Base-by-base conservation (phyloP, 2,329 filamentous ascomycete species). In the Sclerotinia subarctica region DNA sequence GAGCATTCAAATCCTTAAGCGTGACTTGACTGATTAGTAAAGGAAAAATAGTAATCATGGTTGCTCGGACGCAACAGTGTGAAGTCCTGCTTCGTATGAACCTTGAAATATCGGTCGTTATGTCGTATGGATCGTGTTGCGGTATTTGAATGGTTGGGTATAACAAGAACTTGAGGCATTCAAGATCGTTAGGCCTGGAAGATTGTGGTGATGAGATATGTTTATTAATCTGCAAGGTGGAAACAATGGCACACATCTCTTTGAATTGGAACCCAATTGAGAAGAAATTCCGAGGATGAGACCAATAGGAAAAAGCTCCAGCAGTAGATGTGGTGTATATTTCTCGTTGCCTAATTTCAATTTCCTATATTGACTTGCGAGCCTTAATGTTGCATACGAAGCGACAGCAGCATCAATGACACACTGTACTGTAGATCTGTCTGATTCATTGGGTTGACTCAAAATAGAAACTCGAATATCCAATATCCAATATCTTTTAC, bases 301-400 rank as follows among this genome's bases (percentile, higher is more conserved):
- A 29, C 38, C 38, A 46, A 46, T 59, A 13, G n/a, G 21, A 26
- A 44, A 46, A 24, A 29, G n/a, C 24, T 59, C 5, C 24, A 26
- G 5, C 2, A 29, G 26, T 26, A 52, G 1, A 26, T 59, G 24
- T 21, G 17, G 29, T 35, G 38, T 56, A 21, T 59, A 10, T 46
- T 59, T 38, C 17, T 59, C 32, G 56, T 59, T 59, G 38, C 56
- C 24, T 46, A 29, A 29, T 58, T 42, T 59, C 56, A 24, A 29
- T 15, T 17, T 46, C 38, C 29, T 29, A 29, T 59, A 59, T 46
- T 59, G 56, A 59, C 17, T n/a, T 59, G 29, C 38, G 56, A 59
- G 38, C 56, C 56, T 59, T 42, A 46, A 19, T 46, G n/a, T 26
- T 59, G 38, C 38, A 59, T 59, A 26, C 7, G 19, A 46, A 38